These are phyloP conservation scores for Colletotrichum shisoi DNA, from an alignment of 2,329 filamentous ascomycete genomes.

Conservation along the genomic window DNA sequence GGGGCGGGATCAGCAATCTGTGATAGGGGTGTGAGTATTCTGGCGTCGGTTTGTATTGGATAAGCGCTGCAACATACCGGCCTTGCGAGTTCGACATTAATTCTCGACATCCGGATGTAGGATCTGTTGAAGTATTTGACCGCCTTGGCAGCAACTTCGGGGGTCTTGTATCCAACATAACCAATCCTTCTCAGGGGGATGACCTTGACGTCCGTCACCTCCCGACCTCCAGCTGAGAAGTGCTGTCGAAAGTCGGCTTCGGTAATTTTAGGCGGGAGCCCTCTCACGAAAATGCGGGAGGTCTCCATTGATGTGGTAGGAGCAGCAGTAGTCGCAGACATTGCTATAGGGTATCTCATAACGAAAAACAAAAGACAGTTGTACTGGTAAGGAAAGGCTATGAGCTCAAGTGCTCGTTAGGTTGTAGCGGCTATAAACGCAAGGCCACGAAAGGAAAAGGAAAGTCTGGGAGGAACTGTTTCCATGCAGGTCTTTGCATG, in stretches of 20 bases:
- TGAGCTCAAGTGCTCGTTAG: conserved; percentile 24
- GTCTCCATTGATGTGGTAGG: conserved; percentile 55
- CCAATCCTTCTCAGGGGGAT: conserved; percentile 90
- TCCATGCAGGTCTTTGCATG: conserved; percentile 43
- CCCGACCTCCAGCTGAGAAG: conserved; percentile 75
- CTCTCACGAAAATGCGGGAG: conserved; percentile 80
- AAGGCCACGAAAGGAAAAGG: conserved; percentile 25
- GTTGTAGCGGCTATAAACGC: conserved; percentile 30
- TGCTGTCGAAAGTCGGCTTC: conserved; percentile 89
- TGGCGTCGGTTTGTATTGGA: neutral
- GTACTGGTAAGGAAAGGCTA: conserved; percentile 21
- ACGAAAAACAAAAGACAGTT: conserved; percentile 30
- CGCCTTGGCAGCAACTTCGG: conserved; percentile 80
- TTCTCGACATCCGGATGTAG: conserved; percentile 95
- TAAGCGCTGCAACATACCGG: conserved; percentile 53
- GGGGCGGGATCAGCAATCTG: conserved; percentile 55
- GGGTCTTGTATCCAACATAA: conserved; percentile 90
- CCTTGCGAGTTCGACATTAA: conserved; percentile 85
- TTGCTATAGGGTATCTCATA: conserved; percentile 40
- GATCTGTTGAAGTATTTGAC: conserved; percentile 95
- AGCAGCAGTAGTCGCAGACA: conserved; percentile 34
- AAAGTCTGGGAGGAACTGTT: conserved; percentile 37
- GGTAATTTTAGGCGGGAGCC: conserved; percentile 83
- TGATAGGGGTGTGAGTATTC: conserved; percentile 23
- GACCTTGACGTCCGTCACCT: conserved; percentile 91